Evolutionary conservation across 805 yeast genomes (phyloP).

Genomic region (Lipomyces kockii): DNA sequence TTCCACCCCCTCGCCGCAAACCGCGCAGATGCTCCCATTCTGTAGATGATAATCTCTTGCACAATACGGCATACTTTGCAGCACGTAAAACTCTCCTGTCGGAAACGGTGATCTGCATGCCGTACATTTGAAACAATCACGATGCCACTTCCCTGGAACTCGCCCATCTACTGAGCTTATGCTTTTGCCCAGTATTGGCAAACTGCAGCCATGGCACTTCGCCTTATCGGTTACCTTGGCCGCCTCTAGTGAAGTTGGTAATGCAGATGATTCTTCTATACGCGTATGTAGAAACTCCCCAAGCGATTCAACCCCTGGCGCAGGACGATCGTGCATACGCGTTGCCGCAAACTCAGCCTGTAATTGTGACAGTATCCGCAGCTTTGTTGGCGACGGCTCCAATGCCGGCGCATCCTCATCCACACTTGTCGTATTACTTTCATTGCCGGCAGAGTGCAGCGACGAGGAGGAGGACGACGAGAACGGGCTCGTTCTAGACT

Average conservation of each 20-base stretch:
- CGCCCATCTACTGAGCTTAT: background rate
- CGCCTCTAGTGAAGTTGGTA: background rate
- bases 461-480: background rate
- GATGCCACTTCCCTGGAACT: conserved; percentile 65
- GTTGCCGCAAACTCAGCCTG: background rate
- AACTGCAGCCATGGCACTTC: conserved; percentile 71
- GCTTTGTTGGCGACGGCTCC: background rate
- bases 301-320: background rate
- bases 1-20: conserved; percentile 78
- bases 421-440: background rate
- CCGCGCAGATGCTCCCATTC: conserved; percentile 74
- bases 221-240: background rate
- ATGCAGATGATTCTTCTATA: background rate
- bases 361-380: background rate
- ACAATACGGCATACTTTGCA: conserved; percentile 82
- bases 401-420: background rate
- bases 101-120: conserved; percentile 52
- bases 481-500: background rate
- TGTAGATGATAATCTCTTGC: conserved; percentile 71
- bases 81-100: conserved; percentile 58
- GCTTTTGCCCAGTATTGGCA: conserved; percentile 57
- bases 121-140: conserved; percentile 78
- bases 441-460: background rate
- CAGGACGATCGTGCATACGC: background rate
- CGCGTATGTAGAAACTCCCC: background rate